Base-by-base conservation (phyloP, 352 stramenopile species). In the Pythium myriotylum region DNA sequence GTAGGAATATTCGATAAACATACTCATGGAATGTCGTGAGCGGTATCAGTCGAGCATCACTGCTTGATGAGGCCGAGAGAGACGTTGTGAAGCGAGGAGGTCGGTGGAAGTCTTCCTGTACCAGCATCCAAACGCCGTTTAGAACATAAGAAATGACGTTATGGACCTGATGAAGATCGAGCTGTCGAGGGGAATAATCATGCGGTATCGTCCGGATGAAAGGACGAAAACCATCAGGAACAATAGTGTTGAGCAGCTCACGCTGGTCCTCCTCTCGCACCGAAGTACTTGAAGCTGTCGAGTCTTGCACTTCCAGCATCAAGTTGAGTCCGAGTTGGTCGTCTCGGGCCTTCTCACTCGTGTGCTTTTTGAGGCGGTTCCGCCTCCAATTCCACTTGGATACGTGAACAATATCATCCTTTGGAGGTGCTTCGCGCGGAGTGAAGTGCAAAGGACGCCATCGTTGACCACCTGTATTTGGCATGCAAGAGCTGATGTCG, bases 1-100 rank as follows among this genome's bases (percentile, higher is more conserved):
- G 43, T 48, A 87, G 41, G 56, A 76, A 84, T 51, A 87, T 72
- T 14, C 77, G 77, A 23, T 83, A 81, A 35, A 87, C 32, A 43
- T 74, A 78, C 43, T 77, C 67, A 49, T 82, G 70, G 19, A 76
- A 59, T n/a, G 54, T 53, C 17, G 50, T 51, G 2, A 84, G 59
- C 2, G 65, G 73, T 9, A 81, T 56, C 17, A 65, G 17, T 2
- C 49, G 48, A 14, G 43, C 45, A 2, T 52, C 39, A 14, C 29
- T 16, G 10, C 9, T 23, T 2, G 14, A 4, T 20, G 12, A 20
- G 32, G 26, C 32, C 4, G 33, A 33, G 13, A 35, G 50, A 0
- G 41, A 55, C 12, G 63, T 52, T 2, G 59, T 51, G 26, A 74
- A 74, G 19, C 41, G 29, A 23, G 43, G 63, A 3, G 69, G 67